These are phyloP conservation scores for Neodidymelliopsis sp. DNA, from an alignment of 2,329 filamentous ascomycete genomes.

Conservation along the genomic window DNA sequence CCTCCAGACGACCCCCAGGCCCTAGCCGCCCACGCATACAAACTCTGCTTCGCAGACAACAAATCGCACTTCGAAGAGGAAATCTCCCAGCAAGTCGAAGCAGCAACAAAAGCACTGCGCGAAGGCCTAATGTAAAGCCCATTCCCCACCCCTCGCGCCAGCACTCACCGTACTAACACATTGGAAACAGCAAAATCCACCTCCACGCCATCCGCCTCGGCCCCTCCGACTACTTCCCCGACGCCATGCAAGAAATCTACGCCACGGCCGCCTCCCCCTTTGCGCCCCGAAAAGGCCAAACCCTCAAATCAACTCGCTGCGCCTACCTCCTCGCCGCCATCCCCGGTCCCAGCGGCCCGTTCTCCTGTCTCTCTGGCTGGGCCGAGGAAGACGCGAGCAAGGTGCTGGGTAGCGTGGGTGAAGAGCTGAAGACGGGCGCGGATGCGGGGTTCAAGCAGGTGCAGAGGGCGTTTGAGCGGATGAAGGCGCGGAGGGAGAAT, in stretches of 20 bases:
- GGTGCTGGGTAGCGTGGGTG: not conserved
- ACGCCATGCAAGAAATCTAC: conserved; percentile 24
- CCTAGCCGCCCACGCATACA: conserved; percentile 17
- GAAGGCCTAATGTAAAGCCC: not conserved
- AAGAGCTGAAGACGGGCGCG: not conserved
- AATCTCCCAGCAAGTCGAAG: conserved; percentile 4
- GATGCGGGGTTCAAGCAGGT: conserved; percentile 8
- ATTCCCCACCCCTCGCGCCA: not conserved
- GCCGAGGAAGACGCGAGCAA: not conserved
- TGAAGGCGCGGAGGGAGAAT: conserved; percentile 13
- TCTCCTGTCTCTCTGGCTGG: not conserved
- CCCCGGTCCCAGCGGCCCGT: not conserved
- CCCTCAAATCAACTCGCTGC: not conserved
- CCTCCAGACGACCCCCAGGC: conserved; percentile 18
- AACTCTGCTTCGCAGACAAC: conserved; percentile 14
- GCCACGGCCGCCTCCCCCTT: not conserved
- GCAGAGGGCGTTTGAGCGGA: conserved; percentile 9
- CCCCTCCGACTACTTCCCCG: conserved; percentile 17
- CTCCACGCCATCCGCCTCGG: not conserved
- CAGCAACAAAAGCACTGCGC: conserved; percentile 2
- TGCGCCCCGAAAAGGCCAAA: not conserved
- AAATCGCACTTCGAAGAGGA: not conserved
- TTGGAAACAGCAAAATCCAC: conserved; percentile 2
- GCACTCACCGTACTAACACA: not conserved
- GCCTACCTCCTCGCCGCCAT: not conserved